Evolutionary conservation across 768 basidiomycete genomes (phyloP), one percentile per base, ranked within the genome.

Genomic region (Lepiota brunneoincarnata): DNA sequence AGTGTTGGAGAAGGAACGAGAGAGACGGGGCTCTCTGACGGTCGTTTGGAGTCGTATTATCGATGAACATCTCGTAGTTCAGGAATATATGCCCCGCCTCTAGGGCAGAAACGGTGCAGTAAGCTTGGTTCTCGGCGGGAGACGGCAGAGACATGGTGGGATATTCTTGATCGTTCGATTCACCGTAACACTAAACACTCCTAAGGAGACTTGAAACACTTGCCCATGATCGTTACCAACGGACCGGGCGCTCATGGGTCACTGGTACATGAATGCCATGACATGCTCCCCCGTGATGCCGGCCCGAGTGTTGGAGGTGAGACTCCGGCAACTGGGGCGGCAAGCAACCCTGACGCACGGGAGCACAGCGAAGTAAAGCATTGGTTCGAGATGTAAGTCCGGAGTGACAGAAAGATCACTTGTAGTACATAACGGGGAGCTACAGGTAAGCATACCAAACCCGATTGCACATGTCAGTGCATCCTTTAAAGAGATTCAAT

Each of bases 21-120:
- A 85, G 71, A 11, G 76, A 75, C 2, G 83, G 84, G 4, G 68
- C 69, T 2, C 51, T 49, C 2, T 62, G 61, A 7, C 62, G 55
- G 6, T 64, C 67, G 1, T 64, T 67, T 38, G 69, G 62, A 3
- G 60, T 57, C 1, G 70, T 64, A 31, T 65, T 72, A 18, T 69
- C 70, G 35, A 80, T 61, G 48, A 79, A 60, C 49, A 66, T 63
- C 31, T 69, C 70, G 20, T 76, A 60, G 0, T 71, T 61, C 7
- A 83, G 58, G 21, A 58, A 59, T 5, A 84, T 63, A 9, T 69
- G 58, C 4, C 83, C 84, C 0, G 73, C 76, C 56, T 82, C 80
- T 36, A 86, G 72, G 0, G 78, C 82, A 37, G 84, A 86, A 31
- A 84, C 74, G 24, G 72, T 58, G 54, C 78, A 76, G 60, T 75